A percentile compares a stretch with the other conserved stretches of the same genome.
phyloP scores from a whole-genome alignment of 2,329 filamentous ascomycete species.

The Malbranchea zuffiana region DNA sequence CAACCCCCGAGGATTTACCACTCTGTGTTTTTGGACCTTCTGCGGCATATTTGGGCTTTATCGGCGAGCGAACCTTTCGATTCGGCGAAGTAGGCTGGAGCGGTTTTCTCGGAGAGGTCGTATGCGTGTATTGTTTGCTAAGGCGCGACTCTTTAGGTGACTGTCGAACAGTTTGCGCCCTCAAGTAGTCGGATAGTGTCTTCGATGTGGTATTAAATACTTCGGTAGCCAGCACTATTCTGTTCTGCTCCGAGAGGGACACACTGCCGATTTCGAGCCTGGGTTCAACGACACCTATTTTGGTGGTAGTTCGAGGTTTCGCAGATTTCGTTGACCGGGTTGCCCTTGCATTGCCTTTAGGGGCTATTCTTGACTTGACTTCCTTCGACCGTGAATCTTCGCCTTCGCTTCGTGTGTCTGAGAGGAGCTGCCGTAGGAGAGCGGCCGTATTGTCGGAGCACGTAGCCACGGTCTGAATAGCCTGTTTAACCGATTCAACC shows the following conservation, averaged over 20 bases:
- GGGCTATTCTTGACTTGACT: neutral
- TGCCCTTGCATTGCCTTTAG: neutral
- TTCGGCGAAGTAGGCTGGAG: slow-evolving; percentile 25
- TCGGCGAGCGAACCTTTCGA: slow-evolving; percentile 18
- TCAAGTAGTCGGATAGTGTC: slow-evolving; percentile 32
- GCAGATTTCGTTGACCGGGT: slow-evolving; percentile 14
- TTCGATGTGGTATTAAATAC: slow-evolving; percentile 38
- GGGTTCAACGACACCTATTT: slow-evolving; percentile 19
- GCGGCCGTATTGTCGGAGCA: slow-evolving; percentile 39
- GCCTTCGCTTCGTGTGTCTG: slow-evolving; percentile 14
- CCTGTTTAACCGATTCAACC: slow-evolving; percentile 42
- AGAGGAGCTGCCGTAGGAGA: slow-evolving; percentile 31
- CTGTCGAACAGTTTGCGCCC: slow-evolving; percentile 13
- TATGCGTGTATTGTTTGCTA: neutral
- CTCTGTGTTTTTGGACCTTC: slow-evolving; percentile 4
- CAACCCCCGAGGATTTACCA: slow-evolving; percentile 18
- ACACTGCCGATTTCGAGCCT: slow-evolving; percentile 20
- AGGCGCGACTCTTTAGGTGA: neutral
- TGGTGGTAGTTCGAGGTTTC: slow-evolving; percentile 20
- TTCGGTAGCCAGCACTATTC: slow-evolving; percentile 35
- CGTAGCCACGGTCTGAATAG: slow-evolving; percentile 43
- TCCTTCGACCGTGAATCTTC: too few relatives aligned
- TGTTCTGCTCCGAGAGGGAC: slow-evolving; percentile 28
- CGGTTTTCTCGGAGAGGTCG: slow-evolving; percentile 12
- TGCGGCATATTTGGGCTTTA: slow-evolving; percentile 17